These are phyloP conservation scores for Cymodocea nodosa DNA, from an alignment of 116 monocot genomes.

Conservation along the genomic window DNA sequence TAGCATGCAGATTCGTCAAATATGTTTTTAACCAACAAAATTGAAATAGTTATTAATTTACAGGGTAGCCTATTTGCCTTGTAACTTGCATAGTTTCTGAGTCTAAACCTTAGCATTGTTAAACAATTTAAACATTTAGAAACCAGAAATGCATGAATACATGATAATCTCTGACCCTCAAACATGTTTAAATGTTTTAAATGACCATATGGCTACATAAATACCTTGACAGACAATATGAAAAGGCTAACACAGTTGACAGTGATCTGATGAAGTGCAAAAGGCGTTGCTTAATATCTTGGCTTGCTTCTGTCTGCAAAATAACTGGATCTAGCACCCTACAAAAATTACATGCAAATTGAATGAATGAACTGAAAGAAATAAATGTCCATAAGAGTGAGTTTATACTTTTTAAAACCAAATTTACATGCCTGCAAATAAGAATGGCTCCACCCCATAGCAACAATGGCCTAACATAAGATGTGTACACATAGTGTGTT, in stretches of 20 bases:
- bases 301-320: constrained; percentile 66
- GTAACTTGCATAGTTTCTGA: too few species aligned
- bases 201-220: too few species aligned
- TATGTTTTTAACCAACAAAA: too few species aligned
- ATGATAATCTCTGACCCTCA: too few species aligned
- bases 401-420: not conserved
- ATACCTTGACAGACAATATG: constrained; percentile 84
- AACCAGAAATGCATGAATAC: too few species aligned
- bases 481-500: constrained; percentile 51
- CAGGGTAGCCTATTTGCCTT: too few species aligned
- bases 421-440: constrained; percentile 47
- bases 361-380: not conserved
- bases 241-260: constrained; percentile 80
- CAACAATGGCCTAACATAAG: constrained; percentile 74
- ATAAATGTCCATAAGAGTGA: not conserved
- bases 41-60: too few species aligned
- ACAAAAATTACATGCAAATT: constrained; percentile 2
- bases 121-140: too few species aligned
- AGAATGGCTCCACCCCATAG: constrained; percentile 79
- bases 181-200: too few species aligned
- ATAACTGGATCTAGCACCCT: constrained; percentile 63
- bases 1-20: too few species aligned
- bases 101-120: too few species aligned
- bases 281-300: constrained; percentile 70
- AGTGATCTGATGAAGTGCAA: constrained; percentile 78